These are phyloP conservation scores for Tuber calosporum DNA, from an alignment of 495 filamentous ascomycete species.

Conservation along the genomic window DNA sequence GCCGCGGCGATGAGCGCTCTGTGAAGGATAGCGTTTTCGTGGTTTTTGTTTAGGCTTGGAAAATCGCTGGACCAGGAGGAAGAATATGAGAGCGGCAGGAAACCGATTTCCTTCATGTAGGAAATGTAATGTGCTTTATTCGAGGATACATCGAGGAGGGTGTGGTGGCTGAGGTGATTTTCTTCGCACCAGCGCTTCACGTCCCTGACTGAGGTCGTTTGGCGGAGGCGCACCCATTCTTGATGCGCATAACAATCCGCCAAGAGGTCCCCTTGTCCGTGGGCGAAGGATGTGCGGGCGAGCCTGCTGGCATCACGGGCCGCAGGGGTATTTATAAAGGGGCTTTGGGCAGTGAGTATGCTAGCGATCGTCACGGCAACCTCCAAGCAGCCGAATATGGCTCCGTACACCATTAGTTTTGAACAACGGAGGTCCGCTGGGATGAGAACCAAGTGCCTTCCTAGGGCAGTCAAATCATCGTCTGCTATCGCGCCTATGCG, in stretches of 20 bases:
- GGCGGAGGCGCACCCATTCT: constrained; percentile 62
- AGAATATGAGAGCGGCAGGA: constrained; percentile 52
- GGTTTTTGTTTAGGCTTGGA: constrained; percentile 46
- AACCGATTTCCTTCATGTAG: constrained; percentile 76
- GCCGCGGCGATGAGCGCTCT: constrained; percentile 83
- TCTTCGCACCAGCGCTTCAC: constrained; percentile 74
- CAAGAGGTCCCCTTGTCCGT: constrained; percentile 75
- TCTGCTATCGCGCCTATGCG: constrained; percentile 84
- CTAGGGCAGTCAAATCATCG: constrained; percentile 77
- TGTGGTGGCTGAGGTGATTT: constrained; percentile 78
- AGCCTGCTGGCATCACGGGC: constrained; percentile 75
- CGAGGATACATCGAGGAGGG: constrained; percentile 75
- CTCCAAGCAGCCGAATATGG: constrained; percentile 85
- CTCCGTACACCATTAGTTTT: constrained; percentile 92
- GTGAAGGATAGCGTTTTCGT: constrained; percentile 54
- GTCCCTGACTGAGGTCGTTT: constrained; percentile 53
- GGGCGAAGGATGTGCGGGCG: constrained; percentile 65
- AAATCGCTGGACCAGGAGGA: constrained; percentile 7
- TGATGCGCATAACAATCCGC: constrained; percentile 79
- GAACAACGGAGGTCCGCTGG: constrained; percentile 87
- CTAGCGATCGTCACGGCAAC: constrained; percentile 82
- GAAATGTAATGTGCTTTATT: constrained; percentile 79
- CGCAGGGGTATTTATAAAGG: constrained; percentile 73
- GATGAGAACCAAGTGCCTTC: constrained; percentile 73
- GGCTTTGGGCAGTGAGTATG: constrained; percentile 74